Evolutionary conservation across 768 basidiomycete species (phyloP), one percentile per base, ranked within the genome.

Genomic region (Pulveroboletus ravenelii): DNA sequence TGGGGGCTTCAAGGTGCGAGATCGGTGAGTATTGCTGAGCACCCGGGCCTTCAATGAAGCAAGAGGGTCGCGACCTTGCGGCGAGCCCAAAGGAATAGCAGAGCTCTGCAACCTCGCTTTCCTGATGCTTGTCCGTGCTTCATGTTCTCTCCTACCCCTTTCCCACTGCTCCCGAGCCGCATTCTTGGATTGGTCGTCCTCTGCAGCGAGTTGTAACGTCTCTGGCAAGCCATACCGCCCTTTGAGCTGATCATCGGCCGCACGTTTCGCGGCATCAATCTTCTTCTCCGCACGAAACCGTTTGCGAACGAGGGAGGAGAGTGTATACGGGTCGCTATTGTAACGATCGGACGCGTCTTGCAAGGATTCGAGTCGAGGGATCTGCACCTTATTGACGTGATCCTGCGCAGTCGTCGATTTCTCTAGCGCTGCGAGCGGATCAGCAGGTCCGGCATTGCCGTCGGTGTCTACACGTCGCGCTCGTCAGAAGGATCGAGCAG

Each of bases 231-330:
- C 93, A 69, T 91, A 96, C 56, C 80, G 76, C 25, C 74, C 80
- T 62, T 84, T 86, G 44, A 97, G 70, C 9, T 66, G 70, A 41
- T 89, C 84, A 59, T 97, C 94, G 12, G 76, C 77, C 18, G 74
- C 74, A 55, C 80, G 76, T 57, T 86, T 86, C 48, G 76, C 79
- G 59, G 82, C 73, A 42, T 89, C 84, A 0, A 87, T 67, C 70
- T 86, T 89, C 74, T 97, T 99, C 54, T 88, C 87, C 52, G 84
- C 81, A 4, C 96, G 82, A 64, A 98, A 96, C 17, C 80, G 79
- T 60, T 86, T 86, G 37, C 96, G 81, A 2, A 85, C 77, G 58
- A 82, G 82, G 13, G 72, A 64, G 2, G 92, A 94, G 15, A 92
- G 79, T 1, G 78, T 54, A 60, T 95, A 98, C 0, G 96, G 96